Percentiles rank a stretch among this genome's conserved stretches.
phyloP scores from a whole-genome alignment of 257 asterid genomes.

The Linderniella brevidens region DNA sequence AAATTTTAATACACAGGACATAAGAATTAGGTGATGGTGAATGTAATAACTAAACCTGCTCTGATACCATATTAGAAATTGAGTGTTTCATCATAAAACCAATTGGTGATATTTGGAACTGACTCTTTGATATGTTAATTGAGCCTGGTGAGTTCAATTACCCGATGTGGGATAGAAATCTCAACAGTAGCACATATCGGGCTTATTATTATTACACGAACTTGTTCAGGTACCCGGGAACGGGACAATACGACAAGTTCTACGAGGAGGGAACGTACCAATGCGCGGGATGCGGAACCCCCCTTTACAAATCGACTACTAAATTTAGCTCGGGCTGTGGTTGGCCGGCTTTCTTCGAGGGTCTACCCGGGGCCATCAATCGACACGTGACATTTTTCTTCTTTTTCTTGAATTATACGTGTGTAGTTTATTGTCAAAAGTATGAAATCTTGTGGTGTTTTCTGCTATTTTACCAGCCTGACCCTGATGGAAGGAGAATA shows the following conservation, averaged over 20 bases:
- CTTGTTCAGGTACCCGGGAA: not conserved
- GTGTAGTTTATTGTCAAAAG: not conserved
- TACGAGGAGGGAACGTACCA: not conserved
- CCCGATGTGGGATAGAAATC: too few species aligned
- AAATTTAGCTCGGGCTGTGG: not conserved
- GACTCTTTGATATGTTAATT: too few species aligned
- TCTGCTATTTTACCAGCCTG: not conserved
- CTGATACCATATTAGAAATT: too few species aligned
- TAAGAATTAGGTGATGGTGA: too few species aligned
- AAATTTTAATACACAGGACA: too few species aligned
- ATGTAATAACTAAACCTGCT: too few species aligned
- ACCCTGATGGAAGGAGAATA: not conserved
- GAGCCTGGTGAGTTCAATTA: too few species aligned
- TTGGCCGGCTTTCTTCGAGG: slow-evolving; percentile 1
- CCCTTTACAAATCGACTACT: not conserved
- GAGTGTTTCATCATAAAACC: too few species aligned
- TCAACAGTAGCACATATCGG: too few species aligned
- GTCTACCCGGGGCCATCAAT: not conserved
- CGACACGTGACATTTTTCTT: not conserved
- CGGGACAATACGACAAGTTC: not conserved
- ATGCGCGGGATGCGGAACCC: not conserved
- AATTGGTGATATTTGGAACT: too few species aligned
- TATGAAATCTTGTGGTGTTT: not conserved
- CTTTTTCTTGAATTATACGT: too few species aligned
- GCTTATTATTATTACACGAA: too few species aligned